Percentiles rank a stretch among this genome's conserved stretches.
Conservation (phyloP, 2,329 filamentous ascomycete species). For the Lomentospora prolificans region DNA sequence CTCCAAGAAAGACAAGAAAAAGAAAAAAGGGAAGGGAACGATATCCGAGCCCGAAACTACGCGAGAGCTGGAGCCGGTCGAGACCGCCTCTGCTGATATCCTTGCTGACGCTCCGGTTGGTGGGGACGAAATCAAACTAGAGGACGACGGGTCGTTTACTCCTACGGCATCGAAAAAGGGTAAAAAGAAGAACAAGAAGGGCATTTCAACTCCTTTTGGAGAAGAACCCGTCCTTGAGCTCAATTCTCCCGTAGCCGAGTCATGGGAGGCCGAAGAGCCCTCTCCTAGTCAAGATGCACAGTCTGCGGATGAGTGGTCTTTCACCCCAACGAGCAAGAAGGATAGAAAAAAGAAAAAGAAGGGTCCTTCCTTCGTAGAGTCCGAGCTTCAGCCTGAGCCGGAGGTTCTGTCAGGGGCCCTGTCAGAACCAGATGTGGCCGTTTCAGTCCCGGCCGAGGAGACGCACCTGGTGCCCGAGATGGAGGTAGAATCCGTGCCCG, state of each 20-base stretch:
- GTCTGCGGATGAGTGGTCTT: no score
- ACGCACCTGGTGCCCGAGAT: no score
- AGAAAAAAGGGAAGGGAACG: neutral
- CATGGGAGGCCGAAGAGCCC: neutral
- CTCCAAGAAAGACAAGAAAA: neutral
- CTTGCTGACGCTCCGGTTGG: neutral
- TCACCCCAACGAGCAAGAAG: no score
- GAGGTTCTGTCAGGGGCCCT: no score
- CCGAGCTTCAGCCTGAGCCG: constrained; percentile 10
- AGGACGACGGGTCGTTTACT: constrained; percentile 14
- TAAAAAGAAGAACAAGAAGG: constrained; percentile 19
- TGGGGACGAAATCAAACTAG: neutral
- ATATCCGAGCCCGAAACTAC: neutral
- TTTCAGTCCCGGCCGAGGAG: no score
- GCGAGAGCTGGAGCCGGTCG: neutral
- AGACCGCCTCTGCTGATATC: neutral
- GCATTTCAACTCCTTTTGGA: neutral
- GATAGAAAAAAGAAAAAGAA: constrained; percentile 2
- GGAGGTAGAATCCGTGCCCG: no score
- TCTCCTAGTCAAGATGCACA: neutral
- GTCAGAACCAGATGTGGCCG: no score
- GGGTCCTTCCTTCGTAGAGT: neutral
- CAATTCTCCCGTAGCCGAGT: neutral
- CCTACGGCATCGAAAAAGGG: constrained; percentile 22
- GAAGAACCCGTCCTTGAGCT: neutral